Evolutionary conservation across 805 yeast species (phyloP).

Genomic region (Diddensiella santjacobensis): DNA sequence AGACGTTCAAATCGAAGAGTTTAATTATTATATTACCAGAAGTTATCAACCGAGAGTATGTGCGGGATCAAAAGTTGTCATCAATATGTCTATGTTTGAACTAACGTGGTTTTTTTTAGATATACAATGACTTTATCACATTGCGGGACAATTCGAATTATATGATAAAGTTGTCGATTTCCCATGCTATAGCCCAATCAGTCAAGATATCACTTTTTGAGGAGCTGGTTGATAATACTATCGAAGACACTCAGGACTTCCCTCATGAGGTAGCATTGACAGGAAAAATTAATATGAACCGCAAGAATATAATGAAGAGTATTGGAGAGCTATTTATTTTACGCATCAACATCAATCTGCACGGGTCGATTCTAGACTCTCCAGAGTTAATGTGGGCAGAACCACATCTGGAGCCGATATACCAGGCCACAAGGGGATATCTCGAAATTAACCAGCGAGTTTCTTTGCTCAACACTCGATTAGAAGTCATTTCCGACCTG

Average conservation of each 20-base stretch:
- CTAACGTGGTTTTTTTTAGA: too few relatives aligned
- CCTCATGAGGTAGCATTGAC: conserved; percentile 94
- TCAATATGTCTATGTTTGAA: too few relatives aligned
- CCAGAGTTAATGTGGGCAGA: conserved; percentile 99
- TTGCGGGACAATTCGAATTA: conserved; percentile 84
- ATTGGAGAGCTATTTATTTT: conserved; percentile 93
- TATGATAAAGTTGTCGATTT: conserved; percentile 86
- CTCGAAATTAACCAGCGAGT: conserved; percentile 94
- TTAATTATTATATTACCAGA: conserved; percentile 89
- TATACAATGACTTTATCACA: conserved; percentile 93
- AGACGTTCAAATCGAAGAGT: conserved; percentile 91
- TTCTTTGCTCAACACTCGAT: conserved; percentile 78
- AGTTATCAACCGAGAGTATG: conserved; percentile 79
- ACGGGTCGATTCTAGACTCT: conserved; percentile 73
- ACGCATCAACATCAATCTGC: conserved; percentile 42
- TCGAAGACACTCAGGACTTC: conserved; percentile 94
- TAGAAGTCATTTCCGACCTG: conserved; percentile 90
- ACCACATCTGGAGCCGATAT: conserved; percentile 95
- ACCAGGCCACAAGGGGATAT: conserved; percentile 95
- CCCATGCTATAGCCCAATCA: conserved; percentile 94
- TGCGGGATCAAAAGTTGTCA: too few relatives aligned
- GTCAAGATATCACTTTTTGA: conserved; percentile 94
- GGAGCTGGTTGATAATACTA: conserved; percentile 93
- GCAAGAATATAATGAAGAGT: conserved; percentile 94
- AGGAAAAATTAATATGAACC: conserved; percentile 91